phyloP scores from a whole-genome alignment of 768 basidiomycete genomes.

The Naganishia randhawae region DNA sequence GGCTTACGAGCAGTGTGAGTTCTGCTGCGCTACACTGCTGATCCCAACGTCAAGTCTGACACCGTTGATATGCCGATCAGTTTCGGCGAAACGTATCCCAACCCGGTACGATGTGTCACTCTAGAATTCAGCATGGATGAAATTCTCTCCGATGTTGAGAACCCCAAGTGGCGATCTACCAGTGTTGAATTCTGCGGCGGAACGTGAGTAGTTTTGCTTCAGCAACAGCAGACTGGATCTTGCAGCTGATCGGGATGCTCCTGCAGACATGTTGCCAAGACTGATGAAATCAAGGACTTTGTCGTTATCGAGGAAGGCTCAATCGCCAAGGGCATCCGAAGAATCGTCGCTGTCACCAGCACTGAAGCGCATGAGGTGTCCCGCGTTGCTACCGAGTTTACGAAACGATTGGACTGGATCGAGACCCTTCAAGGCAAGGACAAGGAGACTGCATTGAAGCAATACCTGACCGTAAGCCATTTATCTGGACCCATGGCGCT shows the following conservation, averaged over 20 bases:
- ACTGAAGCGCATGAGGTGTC: constrained; percentile 82
- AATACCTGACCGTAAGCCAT: constrained; percentile 53
- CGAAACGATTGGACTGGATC: constrained; percentile 62
- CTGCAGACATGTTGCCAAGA: constrained; percentile 82
- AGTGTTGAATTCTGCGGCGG: constrained; percentile 98
- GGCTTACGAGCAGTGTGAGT: constrained; percentile 76
- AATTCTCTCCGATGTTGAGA: constrained; percentile 76
- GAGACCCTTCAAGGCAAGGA: constrained; percentile 65
- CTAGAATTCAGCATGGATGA: constrained; percentile 83
- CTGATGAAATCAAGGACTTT: constrained; percentile 94
- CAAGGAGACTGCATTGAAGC: constrained; percentile 83
- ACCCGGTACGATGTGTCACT: constrained; percentile 91
- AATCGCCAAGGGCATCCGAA: constrained; percentile 95
- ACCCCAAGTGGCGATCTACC: constrained; percentile 83
- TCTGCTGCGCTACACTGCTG: too few relatives aligned
- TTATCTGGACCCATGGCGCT: not conserved
- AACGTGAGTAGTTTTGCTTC: constrained; percentile 64
- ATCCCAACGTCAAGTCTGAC: not conserved
- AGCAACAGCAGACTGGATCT: not conserved
- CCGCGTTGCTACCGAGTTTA: constrained; percentile 63
- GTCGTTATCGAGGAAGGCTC: constrained; percentile 92
- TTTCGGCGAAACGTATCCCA: constrained; percentile 95
- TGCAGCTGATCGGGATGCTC: constrained; percentile 11
- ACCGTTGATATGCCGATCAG: not conserved
- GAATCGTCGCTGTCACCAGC: constrained; percentile 90